phyloP scores from a whole-genome alignment of 345 rosid species.

The Heritiera fomes region DNA sequence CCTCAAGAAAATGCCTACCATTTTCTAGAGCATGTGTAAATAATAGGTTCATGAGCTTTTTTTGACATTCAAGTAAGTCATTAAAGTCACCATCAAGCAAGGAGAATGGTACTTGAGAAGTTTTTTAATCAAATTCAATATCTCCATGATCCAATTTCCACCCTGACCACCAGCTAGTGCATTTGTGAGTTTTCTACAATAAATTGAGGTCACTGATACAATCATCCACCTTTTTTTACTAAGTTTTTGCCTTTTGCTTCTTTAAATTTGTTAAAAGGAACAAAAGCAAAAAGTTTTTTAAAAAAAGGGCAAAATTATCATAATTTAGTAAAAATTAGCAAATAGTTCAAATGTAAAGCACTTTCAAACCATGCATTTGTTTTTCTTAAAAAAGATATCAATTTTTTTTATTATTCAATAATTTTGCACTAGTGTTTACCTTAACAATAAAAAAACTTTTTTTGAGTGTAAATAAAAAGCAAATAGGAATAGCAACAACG shows the following conservation, averaged over 20 bases:
- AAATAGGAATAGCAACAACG: not conserved
- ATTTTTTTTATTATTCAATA: not conserved
- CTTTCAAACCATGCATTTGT: conserved; percentile 2
- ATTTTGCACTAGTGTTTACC: not conserved
- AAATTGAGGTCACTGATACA: not conserved
- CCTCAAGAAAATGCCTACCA: not conserved
- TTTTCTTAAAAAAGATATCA: not conserved
- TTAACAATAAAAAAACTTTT: not conserved
- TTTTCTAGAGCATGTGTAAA: not conserved
- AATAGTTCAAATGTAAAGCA: not conserved
- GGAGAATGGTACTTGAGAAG: not conserved
- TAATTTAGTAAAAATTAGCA: not conserved
- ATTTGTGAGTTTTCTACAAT: conserved; percentile 3
- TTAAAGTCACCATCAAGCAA: not conserved
- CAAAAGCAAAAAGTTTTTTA: not conserved
- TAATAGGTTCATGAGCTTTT: not conserved
- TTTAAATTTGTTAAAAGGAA: not conserved
- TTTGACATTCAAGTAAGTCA: not conserved
- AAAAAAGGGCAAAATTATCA: not conserved
- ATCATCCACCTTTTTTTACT: not conserved
- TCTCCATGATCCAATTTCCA: not conserved
- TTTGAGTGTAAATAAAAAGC: too few species aligned
- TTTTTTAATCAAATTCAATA: not conserved
- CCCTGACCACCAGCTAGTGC: not conserved
- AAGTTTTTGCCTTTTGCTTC: not conserved